These are phyloP conservation scores for Xylariales sp. DNA, from an alignment of 2,329 filamentous ascomycete genomes.

Conservation along the genomic window DNA sequence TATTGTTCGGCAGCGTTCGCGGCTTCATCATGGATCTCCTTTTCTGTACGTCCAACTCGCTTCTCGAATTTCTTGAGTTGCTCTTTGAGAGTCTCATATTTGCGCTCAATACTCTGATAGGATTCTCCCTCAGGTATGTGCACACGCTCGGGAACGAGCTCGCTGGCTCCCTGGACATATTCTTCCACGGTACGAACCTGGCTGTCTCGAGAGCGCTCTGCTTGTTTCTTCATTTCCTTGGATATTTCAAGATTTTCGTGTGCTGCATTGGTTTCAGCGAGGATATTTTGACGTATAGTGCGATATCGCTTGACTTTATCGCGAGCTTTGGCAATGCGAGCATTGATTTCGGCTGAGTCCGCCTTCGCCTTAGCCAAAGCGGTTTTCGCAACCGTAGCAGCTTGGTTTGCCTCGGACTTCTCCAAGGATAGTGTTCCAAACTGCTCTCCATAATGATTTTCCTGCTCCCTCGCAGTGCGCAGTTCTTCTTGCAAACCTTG, in stretches of 20 bases:
- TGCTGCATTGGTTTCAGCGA: slow-evolving; percentile 60
- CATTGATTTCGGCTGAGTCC: slow-evolving; percentile 33
- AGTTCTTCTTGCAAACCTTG: slow-evolving; percentile 56
- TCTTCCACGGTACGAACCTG: slow-evolving; percentile 44
- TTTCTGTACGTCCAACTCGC: slow-evolving; percentile 58
- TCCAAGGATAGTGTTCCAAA: slow-evolving; percentile 47
- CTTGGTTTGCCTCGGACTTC: slow-evolving; percentile 43
- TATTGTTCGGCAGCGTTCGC: slow-evolving; percentile 35
- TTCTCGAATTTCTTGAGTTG: slow-evolving; percentile 56
- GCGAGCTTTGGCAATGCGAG: slow-evolving; percentile 50
- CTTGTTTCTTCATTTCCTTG: slow-evolving; percentile 37
- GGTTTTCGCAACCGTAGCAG: slow-evolving; percentile 34
- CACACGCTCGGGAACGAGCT: slow-evolving; percentile 52
- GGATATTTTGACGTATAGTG: slow-evolving; percentile 45
- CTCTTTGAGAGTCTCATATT: slow-evolving; percentile 49
- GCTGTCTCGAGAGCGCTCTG: slow-evolving; percentile 42
- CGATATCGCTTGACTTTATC: slow-evolving; percentile 45
- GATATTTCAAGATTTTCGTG: slow-evolving; percentile 46
- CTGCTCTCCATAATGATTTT: slow-evolving; percentile 47
- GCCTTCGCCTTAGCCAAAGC: slow-evolving; percentile 26
- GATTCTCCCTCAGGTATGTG: slow-evolving; percentile 63
- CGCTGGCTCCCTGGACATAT: slow-evolving; percentile 50
- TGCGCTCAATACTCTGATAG: slow-evolving; percentile 46
- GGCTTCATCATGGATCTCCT: slow-evolving; percentile 55
- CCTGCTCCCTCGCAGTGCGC: slow-evolving; percentile 39